phyloP scores from a whole-genome alignment of 352 stramenopile genomes.

The Globisporangium nagaii region DNA sequence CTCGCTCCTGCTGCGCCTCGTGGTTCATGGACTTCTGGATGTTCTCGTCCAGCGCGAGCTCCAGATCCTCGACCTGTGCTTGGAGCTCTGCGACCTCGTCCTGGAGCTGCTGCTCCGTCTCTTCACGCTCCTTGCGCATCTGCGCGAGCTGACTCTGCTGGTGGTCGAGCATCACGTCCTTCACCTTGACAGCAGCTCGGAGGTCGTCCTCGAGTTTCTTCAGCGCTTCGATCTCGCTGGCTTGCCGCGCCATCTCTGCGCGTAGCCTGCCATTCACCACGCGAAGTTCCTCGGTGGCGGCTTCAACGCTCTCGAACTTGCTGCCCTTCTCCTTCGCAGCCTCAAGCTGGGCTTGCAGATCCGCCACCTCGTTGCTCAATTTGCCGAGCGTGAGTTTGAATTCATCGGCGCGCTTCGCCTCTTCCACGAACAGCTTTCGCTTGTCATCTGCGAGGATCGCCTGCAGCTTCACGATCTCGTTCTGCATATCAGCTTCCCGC shows the following conservation, averaged over 20 bases:
- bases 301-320: slow-evolving; percentile 14
- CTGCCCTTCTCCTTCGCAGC: slow-evolving; percentile 17
- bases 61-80: slow-evolving; percentile 51
- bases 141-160: slow-evolving; percentile 50
- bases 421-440: slow-evolving; percentile 36
- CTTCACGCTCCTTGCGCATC: slow-evolving; percentile 20
- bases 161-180: slow-evolving; percentile 70
- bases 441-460: slow-evolving; percentile 50
- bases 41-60: slow-evolving; percentile 51
- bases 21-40: slow-evolving; percentile 32
- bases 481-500: slow-evolving; percentile 33
- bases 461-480: slow-evolving; percentile 34
- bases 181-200: slow-evolving; percentile 55
- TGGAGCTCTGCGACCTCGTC: slow-evolving; percentile 47
- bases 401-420: slow-evolving; percentile 32
- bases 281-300: slow-evolving; percentile 18
- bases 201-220: slow-evolving; percentile 48
- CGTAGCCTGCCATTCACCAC: slow-evolving; percentile 13
- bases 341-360: slow-evolving; percentile 26
- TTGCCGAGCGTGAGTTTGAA: slow-evolving; percentile 38
- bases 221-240: slow-evolving; percentile 18
- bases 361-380: slow-evolving; percentile 13
- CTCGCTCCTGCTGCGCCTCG: slow-evolving; percentile 26
- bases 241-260: slow-evolving; percentile 18
- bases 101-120: slow-evolving; percentile 34